Evolutionary conservation across 257 asterid genomes (phyloP).

Genomic region (Rehmannia glutinosa): DNA sequence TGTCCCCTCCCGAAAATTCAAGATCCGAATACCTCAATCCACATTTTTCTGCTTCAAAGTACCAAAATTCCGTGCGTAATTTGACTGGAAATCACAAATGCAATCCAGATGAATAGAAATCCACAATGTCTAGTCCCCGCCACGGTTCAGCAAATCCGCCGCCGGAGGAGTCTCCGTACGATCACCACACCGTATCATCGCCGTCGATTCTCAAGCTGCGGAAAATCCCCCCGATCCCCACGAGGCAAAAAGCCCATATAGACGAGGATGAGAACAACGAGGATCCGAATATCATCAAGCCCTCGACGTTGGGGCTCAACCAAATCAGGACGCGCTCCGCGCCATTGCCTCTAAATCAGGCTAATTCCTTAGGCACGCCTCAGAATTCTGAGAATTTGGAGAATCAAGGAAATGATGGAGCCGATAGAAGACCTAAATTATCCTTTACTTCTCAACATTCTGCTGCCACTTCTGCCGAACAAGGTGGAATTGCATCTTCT

Average conservation of each 20-base stretch:
- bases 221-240: conserved; percentile 59
- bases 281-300: conserved; percentile 40
- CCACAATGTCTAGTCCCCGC: conserved; percentile 29
- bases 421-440: conserved; percentile 8
- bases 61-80: not conserved
- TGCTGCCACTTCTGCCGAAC: conserved; percentile 36
- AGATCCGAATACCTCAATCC: conserved; percentile 22
- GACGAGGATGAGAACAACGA: conserved; percentile 22
- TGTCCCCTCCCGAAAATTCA: conserved; percentile 6
- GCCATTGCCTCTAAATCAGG: conserved; percentile 41
- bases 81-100: not conserved
- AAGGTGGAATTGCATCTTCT: conserved; percentile 28
- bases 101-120: conserved; percentile 18
- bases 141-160: conserved; percentile 31
- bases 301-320: conserved; percentile 59
- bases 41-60: conserved; percentile 3
- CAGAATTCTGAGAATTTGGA: conserved; percentile 23
- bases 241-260: conserved; percentile 18
- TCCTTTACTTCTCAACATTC: conserved; percentile 28
- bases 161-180: conserved; percentile 28
- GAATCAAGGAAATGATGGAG: conserved; percentile 23
- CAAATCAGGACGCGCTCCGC: conserved; percentile 71
- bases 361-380: conserved; percentile 26
- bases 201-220: conserved; percentile 47
- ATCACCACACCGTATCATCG: conserved; percentile 20